Base-by-base conservation (phyloP, 257 asterid genomes). In the Solanum appendiculatum region DNA sequence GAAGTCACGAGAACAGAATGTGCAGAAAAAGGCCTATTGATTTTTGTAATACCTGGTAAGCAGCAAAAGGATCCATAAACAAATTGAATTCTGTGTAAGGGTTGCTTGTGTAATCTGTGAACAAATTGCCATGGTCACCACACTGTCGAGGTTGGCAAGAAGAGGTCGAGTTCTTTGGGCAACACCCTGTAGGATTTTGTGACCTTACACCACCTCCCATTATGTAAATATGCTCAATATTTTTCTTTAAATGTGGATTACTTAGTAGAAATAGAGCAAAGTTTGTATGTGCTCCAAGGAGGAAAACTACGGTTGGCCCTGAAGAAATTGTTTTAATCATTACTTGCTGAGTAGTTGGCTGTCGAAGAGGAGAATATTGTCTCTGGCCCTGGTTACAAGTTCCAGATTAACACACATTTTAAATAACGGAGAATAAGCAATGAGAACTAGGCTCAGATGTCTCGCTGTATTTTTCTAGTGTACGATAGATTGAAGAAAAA, bases 201-300 rank as follows among this genome's bases (percentile, higher is more conserved):
- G 98, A 89, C 86, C 96, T 90, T 85, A 96, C 93, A 44, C 94
- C 95, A 73, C 99, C 99, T 7, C 98, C 99, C 99, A 95, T 93
- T 48, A 94, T 86, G 87, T 95, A 96, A 74, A 96, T 89, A 36
- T 96, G 99, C 89, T 91, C 51, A 31, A 96, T 86, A 44, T 96
- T 92, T 54, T 90, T 93, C 94, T 93, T 95, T 90, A 95, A 87
- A 90, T 93, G 91, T 15, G 97, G 98, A 89, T 96, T 95, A 6
- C 85, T 92, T 96, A 96, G 90, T 3, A 96, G 90, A 84, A 96
- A 96, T 34, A 93, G 60, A 16, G 93, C 99, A 37, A 95, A 84
- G 70, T 96, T 95, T 8, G 99, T 96, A 82, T 69, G 83, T 14
- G 93, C 86, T 78, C 99, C 98, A 7, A 88, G 87, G 48, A 90